Base-by-base conservation (phyloP, 257 asterid species). In the Scutellaria galericulata region DNA sequence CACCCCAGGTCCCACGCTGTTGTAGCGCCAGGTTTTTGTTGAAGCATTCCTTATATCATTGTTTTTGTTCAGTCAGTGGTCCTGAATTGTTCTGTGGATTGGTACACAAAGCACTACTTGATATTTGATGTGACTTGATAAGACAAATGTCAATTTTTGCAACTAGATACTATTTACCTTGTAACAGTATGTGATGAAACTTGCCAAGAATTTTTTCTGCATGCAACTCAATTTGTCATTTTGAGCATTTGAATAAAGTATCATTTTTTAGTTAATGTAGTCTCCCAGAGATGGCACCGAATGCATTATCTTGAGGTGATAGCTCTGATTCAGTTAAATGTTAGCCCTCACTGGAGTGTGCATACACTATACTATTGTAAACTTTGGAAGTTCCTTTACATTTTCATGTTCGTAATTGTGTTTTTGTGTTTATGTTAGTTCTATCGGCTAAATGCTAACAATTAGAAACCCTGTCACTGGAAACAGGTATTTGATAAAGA, bases 401-500 rank as follows among this genome's bases (percentile, higher is more conserved):
- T 39, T 13, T 41, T 65, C 40, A 42, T 46, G 45, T 20, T 46
- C 39, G 9, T 40, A 15, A 18, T 18, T 44, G 41, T 13, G 6
- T 14, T 66, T 67, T 55, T 39, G 45, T 51, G 58, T 71, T 13
- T 59, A 10, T 51, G 42, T 56, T 22, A 39, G 46, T 71, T 57
- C 14, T 15, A 27, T 62, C 14, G 46, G 18, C 40, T n/a, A 37
- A 54, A 42, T 40, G 39, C 62, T 67, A 3, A 54, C 39, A 8
- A 58, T 39, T 68, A 5, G 45, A 9, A 47, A 7, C 35, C 53
- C 22, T 56, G 13, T 62, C 18, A 41, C 14, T 53, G 13, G 37
- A 64, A 64, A 70, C 86, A 94, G 99, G 98, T 94, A 55, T 90
- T 77, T 66, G 99, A 95, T 78, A 70, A 87, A 79, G 99, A 95